Conservation (phyloP, 768 basidiomycete genomes). For the Daedaleopsis nitida region DNA sequence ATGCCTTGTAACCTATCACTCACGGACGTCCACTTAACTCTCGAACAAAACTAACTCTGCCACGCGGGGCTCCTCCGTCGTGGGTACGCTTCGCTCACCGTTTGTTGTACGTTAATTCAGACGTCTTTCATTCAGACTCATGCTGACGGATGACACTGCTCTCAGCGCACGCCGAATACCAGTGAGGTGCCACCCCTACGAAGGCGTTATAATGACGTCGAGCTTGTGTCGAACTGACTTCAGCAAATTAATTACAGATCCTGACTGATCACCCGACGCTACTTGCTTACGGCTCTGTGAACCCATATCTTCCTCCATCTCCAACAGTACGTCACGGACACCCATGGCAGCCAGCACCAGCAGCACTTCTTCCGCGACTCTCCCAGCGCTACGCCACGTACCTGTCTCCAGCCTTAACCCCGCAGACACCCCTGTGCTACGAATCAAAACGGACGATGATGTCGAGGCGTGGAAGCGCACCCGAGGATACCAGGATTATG, state of each 20-base stretch:
- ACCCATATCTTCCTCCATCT: neutral
- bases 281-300: neutral
- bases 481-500: constrained; percentile 72
- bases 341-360: neutral
- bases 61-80: neutral
- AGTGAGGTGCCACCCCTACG: neutral
- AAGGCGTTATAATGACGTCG: neutral
- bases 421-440: constrained; percentile 42
- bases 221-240: neutral
- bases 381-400: constrained; percentile 37
- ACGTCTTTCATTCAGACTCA: neutral
- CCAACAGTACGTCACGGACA: neutral
- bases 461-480: constrained; percentile 73
- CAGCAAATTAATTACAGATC: neutral
- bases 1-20: too few relatives aligned
- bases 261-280: neutral
- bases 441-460: constrained; percentile 74
- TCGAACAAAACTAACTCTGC: too few relatives aligned
- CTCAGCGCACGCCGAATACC: neutral
- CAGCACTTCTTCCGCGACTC: neutral
- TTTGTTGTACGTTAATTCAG: neutral
- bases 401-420: constrained; percentile 21
- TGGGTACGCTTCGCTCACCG: neutral
- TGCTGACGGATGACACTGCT: neutral
- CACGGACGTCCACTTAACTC: too few relatives aligned